Base-by-base conservation (phyloP, 257 asterid genomes). In the Cruciata laevipes region DNA sequence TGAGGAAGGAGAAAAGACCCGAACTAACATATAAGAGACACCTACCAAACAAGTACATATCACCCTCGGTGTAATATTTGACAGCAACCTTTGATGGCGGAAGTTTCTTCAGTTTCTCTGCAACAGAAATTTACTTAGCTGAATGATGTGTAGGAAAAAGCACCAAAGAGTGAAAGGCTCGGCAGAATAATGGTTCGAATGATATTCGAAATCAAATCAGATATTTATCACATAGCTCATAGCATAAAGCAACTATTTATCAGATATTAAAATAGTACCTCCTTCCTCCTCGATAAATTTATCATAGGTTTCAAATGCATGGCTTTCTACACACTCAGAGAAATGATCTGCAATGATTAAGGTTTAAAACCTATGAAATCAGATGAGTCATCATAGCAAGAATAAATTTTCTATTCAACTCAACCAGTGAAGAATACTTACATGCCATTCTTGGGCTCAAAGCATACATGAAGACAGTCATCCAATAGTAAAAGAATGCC, bases 381-480 rank as follows among this genome's bases (percentile, higher is more conserved):
- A 74, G 30, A 31, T 38, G 17, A 10, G 6, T 3, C 6, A 30
- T 25, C 17, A 47, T 47, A 47, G 16, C 66, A 73, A 83, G 55
- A 17, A 14, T 47, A 47, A 14, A 47, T 14, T 47, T 47, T 47
- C 9, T 47, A 42, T 14, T 7, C 55, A 47, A 16, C 44, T 23
- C 17, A 23, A 27, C 32, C 5, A 72, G 30, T 32, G 44, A 32
- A 23, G 49, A 64, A 25, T 17, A 84, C 97, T 88, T 72, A 94
- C 99, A 94, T 64, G 97, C 99, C 99, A 94, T 94, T 81, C 99
- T 94, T 69, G 99, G 99, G 82, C 99, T 94, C 89, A 94, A 73
- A 31, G 71, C 68, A 78, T 94, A 94, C 95, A 94, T 94, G 69
- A 84, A 78, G 66, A 71, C 99, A 21, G 95, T 88, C 97, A 90